Evolutionary conservation across 441 rosid species (phyloP), one percentile per base, ranked within the genome.

Genomic region (Euphorbia schlechtendalii): DNA sequence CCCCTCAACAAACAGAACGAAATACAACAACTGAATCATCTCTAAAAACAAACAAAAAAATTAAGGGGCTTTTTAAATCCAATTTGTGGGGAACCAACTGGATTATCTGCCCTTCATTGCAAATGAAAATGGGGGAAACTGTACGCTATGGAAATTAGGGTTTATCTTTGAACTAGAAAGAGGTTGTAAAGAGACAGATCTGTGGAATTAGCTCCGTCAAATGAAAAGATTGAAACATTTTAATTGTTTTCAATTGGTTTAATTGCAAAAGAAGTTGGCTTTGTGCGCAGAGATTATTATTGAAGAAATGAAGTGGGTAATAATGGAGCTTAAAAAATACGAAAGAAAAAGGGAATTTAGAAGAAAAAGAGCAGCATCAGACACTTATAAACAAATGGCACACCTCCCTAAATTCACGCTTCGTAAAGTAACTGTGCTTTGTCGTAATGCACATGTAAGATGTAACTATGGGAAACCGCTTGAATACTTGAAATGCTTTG

Each of bases 21-120:
- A 49, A 72, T 82, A 88, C 73, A 93, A 75, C 70, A 93, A 72
- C 82, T 93, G 97, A 73, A 87, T 88, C 99, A 93, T 93, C 60
- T 78, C 73, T 61, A 20, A 65, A 3, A 32, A 32, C n/a, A n/a
- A n/a, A n/a, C n/a, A n/a, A n/a, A n/a, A n/a, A n/a, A n/a, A n/a
- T n/a, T n/a, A n/a, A n/a, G n/a, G n/a, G n/a, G n/a, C n/a, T n/a
- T n/a, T n/a, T n/a, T 54, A 24, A 67, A 51, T 52, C 65, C 43
- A 51, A 22, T 17, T 59, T 36, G 25, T 12, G 15, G 34, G 24
- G 25, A 38, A 17, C 3, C 58, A 67, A 21, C 17, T 46, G 48
- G 64, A 58, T 51, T 24, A 49, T 51, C 65, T 52, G 25, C 25
- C 14, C 25, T 25, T 60, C 27, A 51, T 40, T 40, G 54, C 61